Evolutionary conservation across 345 rosid genomes (phyloP), one percentile per base, ranked within the genome.

Genomic region (Salix exigua): DNA sequence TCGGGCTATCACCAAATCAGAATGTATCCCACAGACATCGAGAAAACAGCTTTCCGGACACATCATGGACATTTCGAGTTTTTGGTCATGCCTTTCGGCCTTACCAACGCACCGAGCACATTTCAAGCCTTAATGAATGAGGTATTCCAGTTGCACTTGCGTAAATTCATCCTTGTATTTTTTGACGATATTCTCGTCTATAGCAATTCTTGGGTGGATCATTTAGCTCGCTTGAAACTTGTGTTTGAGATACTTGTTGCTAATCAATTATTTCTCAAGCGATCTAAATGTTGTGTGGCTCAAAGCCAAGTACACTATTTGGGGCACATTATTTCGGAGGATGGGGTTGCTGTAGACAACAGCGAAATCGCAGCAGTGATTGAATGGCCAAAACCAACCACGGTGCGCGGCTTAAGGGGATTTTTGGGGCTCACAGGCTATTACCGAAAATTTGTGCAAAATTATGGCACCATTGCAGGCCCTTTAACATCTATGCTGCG

Each of bases 121-220:
- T 48, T 48, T 1, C 21, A 48, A 48, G 5, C 19, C 17, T 6
- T 48, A 2, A 48, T 48, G 53, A 48, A 48, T 17, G 53, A 48
- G 6, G 6, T 48, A 5, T 48, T 48, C 17, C 2, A 6, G 0
- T 1, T 1, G 2, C 4, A 69, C 2, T 0, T 69, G 1, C 12
- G n/a, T 1, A 42, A 69, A 3, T 69, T 26, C 1, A 12, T 69
- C 7, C 4, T 69, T 7, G 55, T 44, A 5, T 68, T 42, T 6
- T 69, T 69, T 69, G 17, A 69, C 6, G 72, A 69, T 4, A 69
- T 69, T 13, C 14, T 69, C 0, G 19, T 69, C 3, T 44, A 69
- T 4, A 69, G 35, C 2, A 1, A 1, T 0, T n/a, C 28, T 1
- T 31, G 18, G 28, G 5, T 0, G 0, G 44, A 9, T 0, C 73